Percentiles rank a stretch among this genome's conserved stretches.
Conservation (phyloP, 208 protist genomes). For the Acanthamoeba castellanii region DNA sequence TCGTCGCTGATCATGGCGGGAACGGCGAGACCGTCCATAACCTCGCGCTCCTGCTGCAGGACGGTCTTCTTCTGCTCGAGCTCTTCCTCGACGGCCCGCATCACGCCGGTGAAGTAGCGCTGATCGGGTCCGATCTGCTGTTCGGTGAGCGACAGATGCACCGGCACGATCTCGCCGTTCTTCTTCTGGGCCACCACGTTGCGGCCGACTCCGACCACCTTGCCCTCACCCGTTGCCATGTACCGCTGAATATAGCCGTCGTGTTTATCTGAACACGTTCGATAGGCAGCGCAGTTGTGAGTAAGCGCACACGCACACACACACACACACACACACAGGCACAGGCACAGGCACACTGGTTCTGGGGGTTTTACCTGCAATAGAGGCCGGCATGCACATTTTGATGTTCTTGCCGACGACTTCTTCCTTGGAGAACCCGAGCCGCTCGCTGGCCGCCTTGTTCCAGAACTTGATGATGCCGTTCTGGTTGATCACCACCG, state of each 20-base stretch:
- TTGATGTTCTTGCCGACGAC: constrained; percentile 71
- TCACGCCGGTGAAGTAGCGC: constrained; percentile 61
- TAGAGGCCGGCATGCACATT: constrained; percentile 53
- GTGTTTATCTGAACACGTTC: constrained; percentile 49
- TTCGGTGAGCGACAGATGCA: constrained; percentile 70
- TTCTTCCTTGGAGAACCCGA: constrained; percentile 68
- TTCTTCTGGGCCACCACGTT: constrained; percentile 71
- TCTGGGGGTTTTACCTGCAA: background rate
- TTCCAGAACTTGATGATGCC: constrained; percentile 72
- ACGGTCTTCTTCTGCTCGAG: constrained; percentile 74
- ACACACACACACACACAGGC: too few relatives aligned
- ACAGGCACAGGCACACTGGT: background rate
- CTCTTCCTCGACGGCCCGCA: constrained; percentile 66
- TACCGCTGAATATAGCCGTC: constrained; percentile 69
- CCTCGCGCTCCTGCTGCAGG: constrained; percentile 71
- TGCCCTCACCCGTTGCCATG: constrained; percentile 8
- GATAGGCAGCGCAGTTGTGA: background rate
- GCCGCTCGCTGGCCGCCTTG: constrained; percentile 5
- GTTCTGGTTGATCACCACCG: constrained; percentile 62
- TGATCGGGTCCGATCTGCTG: constrained; percentile 54
- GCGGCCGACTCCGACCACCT: constrained; percentile 48
- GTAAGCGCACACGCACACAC: too few relatives aligned
- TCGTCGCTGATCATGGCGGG: constrained; percentile 65
- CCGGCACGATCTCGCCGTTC: constrained; percentile 55
- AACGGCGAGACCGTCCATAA: constrained; percentile 58